phyloP scores from a whole-genome alignment of 2,329 filamentous ascomycete species.

The Nothophaeocryptopus gaeumannii region DNA sequence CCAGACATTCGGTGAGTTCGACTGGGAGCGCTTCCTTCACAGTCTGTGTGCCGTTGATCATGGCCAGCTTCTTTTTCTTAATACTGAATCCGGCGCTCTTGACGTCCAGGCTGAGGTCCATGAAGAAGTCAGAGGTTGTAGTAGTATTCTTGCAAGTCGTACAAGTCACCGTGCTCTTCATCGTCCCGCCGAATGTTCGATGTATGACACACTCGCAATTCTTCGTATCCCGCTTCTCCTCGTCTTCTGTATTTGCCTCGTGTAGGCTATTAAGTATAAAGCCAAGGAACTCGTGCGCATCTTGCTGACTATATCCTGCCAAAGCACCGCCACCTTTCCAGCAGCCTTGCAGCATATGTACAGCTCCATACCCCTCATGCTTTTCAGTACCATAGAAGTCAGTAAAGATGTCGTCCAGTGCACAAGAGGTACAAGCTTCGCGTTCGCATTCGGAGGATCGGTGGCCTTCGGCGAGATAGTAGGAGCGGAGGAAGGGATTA shows the following conservation, averaged over 20 bases:
- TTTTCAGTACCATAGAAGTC: constrained; percentile 69
- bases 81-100: constrained; percentile 57
- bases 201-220: constrained; percentile 87
- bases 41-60: constrained; percentile 42
- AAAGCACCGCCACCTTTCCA: constrained; percentile 71
- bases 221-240: constrained; percentile 31
- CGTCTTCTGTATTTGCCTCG: constrained; percentile 61
- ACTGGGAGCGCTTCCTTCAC: constrained; percentile 36
- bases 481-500: constrained; percentile 87
- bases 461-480: constrained; percentile 89
- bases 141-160: constrained; percentile 81
- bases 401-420: constrained; percentile 61
- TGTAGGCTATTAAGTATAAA: constrained; percentile 92
- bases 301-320: constrained; percentile 91
- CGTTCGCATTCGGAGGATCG: constrained; percentile 68
- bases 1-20: constrained; percentile 62
- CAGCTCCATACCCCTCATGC: constrained; percentile 84
- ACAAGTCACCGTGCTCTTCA: constrained; percentile 87
- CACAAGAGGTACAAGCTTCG: constrained; percentile 59
- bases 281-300: constrained; percentile 96
- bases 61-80: constrained; percentile 59
- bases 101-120: constrained; percentile 86
- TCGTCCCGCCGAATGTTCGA: constrained; percentile 88
- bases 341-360: constrained; percentile 82
- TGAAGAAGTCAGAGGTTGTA: constrained; percentile 80